A percentile compares a stretch with the other conserved stretches of the same genome.
Evolutionary conservation across 2,329 filamentous ascomycete genomes (phyloP).

Genomic region (Elsinoe arachidis): DNA sequence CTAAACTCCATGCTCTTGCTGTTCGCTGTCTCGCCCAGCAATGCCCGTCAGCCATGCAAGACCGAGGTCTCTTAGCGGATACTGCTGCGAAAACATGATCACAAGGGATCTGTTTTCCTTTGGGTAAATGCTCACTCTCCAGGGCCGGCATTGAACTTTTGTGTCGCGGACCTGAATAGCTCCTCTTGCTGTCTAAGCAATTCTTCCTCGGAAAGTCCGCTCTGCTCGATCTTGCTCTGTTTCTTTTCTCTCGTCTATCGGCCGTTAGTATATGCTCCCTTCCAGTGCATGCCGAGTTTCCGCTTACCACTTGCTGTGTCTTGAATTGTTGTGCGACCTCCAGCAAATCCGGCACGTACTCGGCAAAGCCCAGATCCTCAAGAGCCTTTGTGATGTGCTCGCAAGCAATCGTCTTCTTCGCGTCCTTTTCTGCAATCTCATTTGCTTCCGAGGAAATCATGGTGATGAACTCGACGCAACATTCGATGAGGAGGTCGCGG

Average conservation of each 20-base stretch:
- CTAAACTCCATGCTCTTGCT: neutral
- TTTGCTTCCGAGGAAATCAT: slow-evolving; percentile 98
- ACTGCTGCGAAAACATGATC: no score
- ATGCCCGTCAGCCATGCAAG: no score
- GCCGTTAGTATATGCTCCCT: slow-evolving; percentile 12
- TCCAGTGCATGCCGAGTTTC: slow-evolving; percentile 1
- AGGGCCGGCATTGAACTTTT: slow-evolving; percentile 50
- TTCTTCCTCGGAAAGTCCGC: slow-evolving; percentile 84
- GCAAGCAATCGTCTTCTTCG: slow-evolving; percentile 97
- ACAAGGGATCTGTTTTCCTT: no score
- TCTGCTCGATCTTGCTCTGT: slow-evolving; percentile 92
- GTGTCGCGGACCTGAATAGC: slow-evolving; percentile 73
- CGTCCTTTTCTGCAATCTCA: slow-evolving; percentile 96
- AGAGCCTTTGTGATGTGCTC: slow-evolving; percentile 96
- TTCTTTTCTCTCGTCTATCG: slow-evolving; percentile 85
- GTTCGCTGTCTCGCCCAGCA: neutral
- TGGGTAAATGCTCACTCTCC: neutral
- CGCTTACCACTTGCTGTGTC: slow-evolving; percentile 74
- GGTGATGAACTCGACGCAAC: slow-evolving; percentile 98
- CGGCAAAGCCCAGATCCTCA: slow-evolving; percentile 81
- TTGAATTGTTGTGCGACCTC: slow-evolving; percentile 87
- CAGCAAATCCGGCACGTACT: slow-evolving; percentile 81
- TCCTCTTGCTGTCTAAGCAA: slow-evolving; percentile 82
- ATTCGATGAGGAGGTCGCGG: slow-evolving; percentile 90
- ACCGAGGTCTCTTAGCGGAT: no score